These are phyloP conservation scores for Alternaria alternata DNA, from an alignment of 2,329 filamentous ascomycete species.

Conservation along the genomic window DNA sequence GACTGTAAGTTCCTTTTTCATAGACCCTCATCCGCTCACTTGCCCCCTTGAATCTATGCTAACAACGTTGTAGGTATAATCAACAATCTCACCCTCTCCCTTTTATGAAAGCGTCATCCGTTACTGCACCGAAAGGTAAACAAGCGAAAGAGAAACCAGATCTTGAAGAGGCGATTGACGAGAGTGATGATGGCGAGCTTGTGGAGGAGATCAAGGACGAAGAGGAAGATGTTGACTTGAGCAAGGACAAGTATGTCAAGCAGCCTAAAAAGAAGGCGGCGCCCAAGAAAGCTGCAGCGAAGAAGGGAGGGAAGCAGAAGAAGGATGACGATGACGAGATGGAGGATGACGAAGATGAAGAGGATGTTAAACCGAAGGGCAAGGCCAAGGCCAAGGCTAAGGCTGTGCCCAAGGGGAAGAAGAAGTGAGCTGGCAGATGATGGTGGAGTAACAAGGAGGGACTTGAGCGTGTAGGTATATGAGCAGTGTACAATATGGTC, in stretches of 20 bases:
- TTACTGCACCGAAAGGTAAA: slow-evolving; percentile 73
- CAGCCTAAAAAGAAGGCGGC: slow-evolving; percentile 78
- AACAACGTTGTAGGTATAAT: slow-evolving; percentile 73
- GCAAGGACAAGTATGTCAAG: slow-evolving; percentile 96
- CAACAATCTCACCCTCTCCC: slow-evolving; percentile 84
- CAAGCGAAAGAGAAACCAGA: slow-evolving; percentile 81
- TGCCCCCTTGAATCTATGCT: slow-evolving; percentile 5
- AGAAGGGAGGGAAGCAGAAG: slow-evolving; percentile 52
- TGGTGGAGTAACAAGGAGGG: not conserved
- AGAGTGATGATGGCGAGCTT: slow-evolving; percentile 73
- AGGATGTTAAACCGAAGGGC: slow-evolving; percentile 61
- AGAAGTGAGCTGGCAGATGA: slow-evolving; percentile 3
- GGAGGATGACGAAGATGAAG: slow-evolving; percentile 27
- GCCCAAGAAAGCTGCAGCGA: slow-evolving; percentile 57
- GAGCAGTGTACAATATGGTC: not conserved
- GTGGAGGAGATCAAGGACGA: slow-evolving; percentile 62
- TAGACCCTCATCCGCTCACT: not conserved
- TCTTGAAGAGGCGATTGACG: slow-evolving; percentile 94
- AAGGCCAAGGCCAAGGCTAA: slow-evolving; percentile 61
- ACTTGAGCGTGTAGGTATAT: not conserved
- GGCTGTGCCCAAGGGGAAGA: slow-evolving; percentile 31
- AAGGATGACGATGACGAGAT: slow-evolving; percentile 45
- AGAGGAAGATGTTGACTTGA: slow-evolving; percentile 81
- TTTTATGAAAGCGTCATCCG: slow-evolving; percentile 91
- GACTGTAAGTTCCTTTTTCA: slow-evolving; percentile 68